These are phyloP conservation scores for Xerocomus potaroensis DNA, from an alignment of 768 basidiomycete species.

Conservation along the genomic window DNA sequence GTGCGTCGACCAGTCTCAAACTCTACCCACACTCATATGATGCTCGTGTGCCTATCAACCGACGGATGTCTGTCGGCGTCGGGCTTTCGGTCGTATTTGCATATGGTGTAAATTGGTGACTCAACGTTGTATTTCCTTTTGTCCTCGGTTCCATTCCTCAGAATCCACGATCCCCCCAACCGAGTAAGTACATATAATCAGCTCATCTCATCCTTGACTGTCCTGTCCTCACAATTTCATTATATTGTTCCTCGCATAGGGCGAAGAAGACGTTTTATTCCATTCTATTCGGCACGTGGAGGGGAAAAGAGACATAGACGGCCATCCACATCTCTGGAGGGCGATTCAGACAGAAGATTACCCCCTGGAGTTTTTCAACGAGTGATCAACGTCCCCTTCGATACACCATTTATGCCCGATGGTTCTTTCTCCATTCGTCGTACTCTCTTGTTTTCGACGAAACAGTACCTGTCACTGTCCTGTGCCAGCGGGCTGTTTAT, in stretches of 20 bases:
- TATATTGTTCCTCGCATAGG: slow-evolving; percentile 36
- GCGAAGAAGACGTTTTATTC: slow-evolving; percentile 59
- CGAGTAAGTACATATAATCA: slow-evolving; percentile 42
- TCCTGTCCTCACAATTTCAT: background rate
- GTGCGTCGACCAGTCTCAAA: slow-evolving; percentile 36
- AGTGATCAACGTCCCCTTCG: slow-evolving; percentile 5
- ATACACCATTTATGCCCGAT: background rate
- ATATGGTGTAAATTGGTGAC: slow-evolving; percentile 6
- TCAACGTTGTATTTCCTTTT: slow-evolving; percentile 8
- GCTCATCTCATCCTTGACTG: background rate
- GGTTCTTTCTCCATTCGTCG: background rate
- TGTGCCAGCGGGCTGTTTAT: slow-evolving; percentile 9
- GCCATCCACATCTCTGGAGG: slow-evolving; percentile 52
- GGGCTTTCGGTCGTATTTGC: slow-evolving; percentile 5
- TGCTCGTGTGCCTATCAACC: background rate
- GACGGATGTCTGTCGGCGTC: slow-evolving; percentile 10
- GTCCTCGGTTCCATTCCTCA: slow-evolving; percentile 25
- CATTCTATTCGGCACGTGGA: slow-evolving; percentile 69
- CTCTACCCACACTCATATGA: background rate
- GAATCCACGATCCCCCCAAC: slow-evolving; percentile 75
- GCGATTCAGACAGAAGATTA: slow-evolving; percentile 59
- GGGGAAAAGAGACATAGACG: slow-evolving; percentile 41
- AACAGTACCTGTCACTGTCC: slow-evolving; percentile 16
- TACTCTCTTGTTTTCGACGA: slow-evolving; percentile 11
- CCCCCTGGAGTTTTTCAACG: slow-evolving; percentile 41